Conservation (phyloP, 192 early-diverging fungal species). For the Thoreauomyces humboldtii region DNA sequence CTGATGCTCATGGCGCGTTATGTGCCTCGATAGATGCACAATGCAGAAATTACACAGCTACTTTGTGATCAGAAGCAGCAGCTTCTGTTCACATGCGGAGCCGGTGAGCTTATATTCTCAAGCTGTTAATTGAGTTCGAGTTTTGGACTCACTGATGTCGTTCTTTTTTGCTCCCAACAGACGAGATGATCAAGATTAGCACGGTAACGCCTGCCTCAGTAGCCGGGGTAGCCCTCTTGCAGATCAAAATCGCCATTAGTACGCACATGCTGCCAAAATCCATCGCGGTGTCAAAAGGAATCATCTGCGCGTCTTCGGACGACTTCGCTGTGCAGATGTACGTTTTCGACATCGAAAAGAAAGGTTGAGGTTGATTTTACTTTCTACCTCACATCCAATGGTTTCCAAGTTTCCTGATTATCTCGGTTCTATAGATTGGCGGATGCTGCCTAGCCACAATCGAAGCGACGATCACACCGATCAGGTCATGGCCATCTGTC, state of each 20-base stretch:
- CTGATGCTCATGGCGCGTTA: no score
- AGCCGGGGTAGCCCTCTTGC: constrained; percentile 25
- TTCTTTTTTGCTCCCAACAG: no score
- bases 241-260: constrained; percentile 37
- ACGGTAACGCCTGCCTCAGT: constrained; percentile 22
- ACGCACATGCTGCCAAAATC: constrained; percentile 34
- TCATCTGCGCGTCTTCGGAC: constrained; percentile 36
- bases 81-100: constrained; percentile 36
- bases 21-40: constrained; percentile 31
- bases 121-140: no score
- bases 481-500: constrained; percentile 35
- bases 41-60: constrained; percentile 42
- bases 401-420: no score
- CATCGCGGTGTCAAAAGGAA: constrained; percentile 31
- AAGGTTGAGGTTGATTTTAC: constrained; percentile 22
- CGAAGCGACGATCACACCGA: constrained; percentile 52
- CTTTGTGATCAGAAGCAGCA: constrained; percentile 24
- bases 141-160: no score
- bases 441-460: constrained; percentile 33
- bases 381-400: no score
- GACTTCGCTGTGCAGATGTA: constrained; percentile 45
- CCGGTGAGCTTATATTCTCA: no score
- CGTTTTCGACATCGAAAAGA: constrained; percentile 24
- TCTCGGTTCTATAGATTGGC: constrained; percentile 31
- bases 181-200: constrained; percentile 37